These are phyloP conservation scores for Rubroshorea leprosula DNA, from an alignment of 345 rosid species.

Conservation along the genomic window DNA sequence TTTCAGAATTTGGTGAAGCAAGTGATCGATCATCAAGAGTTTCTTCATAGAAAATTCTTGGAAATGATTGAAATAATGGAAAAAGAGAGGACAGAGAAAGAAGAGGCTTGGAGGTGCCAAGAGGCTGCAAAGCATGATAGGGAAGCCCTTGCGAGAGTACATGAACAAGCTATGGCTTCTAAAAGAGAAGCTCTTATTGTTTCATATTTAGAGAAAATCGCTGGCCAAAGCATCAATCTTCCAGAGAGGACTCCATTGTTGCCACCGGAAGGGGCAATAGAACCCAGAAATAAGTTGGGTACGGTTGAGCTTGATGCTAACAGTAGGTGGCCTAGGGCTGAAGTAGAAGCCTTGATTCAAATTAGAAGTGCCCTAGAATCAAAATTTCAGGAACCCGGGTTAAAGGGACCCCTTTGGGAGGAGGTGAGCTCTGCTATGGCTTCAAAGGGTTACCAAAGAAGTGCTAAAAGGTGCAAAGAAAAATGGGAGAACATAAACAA, in stretches of 20 bases:
- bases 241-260: constrained; percentile 19
- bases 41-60: constrained; percentile 30
- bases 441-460: constrained; percentile 37
- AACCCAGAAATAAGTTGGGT: constrained; percentile 14
- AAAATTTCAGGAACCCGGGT: constrained; percentile 36
- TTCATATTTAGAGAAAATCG: constrained; percentile 34
- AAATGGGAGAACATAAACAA: constrained; percentile 52
- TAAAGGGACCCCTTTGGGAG: constrained; percentile 40
- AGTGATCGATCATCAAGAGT: constrained; percentile 45
- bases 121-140: constrained; percentile 28
- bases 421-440: constrained; percentile 35
- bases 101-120: constrained; percentile 34
- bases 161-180: constrained; percentile 33
- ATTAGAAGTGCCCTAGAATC: constrained; percentile 27
- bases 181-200: constrained; percentile 37
- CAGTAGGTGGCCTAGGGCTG: constrained; percentile 35
- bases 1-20: constrained; percentile 36
- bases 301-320: constrained; percentile 8
- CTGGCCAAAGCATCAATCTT: constrained; percentile 35
- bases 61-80: constrained; percentile 41
- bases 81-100: constrained; percentile 31
- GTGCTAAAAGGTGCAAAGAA: constrained; percentile 45
- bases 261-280: constrained; percentile 18
- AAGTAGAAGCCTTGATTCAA: constrained; percentile 40
- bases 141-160: constrained; percentile 37